A percentile compares a stretch with the other conserved stretches of the same genome.
These are phyloP conservation scores for Gastrodia elata DNA, from an alignment of 106 monocot genomes.

Conservation along the genomic window DNA sequence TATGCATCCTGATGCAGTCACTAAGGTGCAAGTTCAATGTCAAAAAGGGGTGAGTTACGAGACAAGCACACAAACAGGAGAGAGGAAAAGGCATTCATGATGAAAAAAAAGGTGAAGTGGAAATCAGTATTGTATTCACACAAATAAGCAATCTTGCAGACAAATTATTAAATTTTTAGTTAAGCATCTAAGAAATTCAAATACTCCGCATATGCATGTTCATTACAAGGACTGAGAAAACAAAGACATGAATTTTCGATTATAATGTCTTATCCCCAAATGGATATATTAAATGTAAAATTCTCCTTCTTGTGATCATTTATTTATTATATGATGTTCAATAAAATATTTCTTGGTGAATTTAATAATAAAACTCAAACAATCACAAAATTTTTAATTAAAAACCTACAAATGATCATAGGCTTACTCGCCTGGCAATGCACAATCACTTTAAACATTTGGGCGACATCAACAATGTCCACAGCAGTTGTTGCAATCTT, in stretches of 20 bases:
- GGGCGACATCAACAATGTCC: constrained; percentile 69
- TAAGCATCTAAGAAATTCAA: too few species aligned
- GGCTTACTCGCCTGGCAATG: constrained; percentile 66
- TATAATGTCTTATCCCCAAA: not conserved
- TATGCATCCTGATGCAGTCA: too few species aligned
- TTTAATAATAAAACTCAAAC: not conserved
- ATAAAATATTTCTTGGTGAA: not conserved
- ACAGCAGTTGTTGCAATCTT: constrained; percentile 83
- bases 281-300: not conserved
- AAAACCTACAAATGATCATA: not conserved
- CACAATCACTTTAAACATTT: constrained; percentile 81
- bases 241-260: not conserved
- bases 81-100: too few species aligned
- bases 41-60: too few species aligned
- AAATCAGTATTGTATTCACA: too few species aligned
- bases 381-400: not conserved
- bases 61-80: too few species aligned
- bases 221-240: not conserved
- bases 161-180: too few species aligned
- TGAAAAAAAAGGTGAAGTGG: too few species aligned
- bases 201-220: not conserved
- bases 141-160: too few species aligned
- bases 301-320: not conserved
- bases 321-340: not conserved
- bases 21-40: too few species aligned